A percentile compares a stretch with the other conserved stretches of the same genome.
These are phyloP conservation scores for Rhodotorula diobovata DNA, from an alignment of 768 basidiomycete species.

Conservation along the genomic window DNA sequence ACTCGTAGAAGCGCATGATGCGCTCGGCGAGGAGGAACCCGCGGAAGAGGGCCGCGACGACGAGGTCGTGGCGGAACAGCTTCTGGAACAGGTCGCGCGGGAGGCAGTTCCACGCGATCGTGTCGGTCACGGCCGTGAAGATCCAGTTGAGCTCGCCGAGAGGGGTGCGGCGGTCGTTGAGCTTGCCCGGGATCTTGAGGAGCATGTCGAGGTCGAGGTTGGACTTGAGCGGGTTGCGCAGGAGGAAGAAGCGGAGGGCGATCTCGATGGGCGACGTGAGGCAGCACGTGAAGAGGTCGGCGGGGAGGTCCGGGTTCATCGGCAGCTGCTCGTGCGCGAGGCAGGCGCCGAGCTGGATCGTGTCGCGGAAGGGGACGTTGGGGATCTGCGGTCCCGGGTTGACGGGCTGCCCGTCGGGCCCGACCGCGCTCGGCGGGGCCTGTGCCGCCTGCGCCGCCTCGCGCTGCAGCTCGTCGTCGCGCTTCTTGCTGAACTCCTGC, in stretches of 20 bases:
- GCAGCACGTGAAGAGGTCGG: conserved; percentile 95
- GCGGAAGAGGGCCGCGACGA: conserved; percentile 92
- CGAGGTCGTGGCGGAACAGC: conserved; percentile 86
- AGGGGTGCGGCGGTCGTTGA: conserved; percentile 92
- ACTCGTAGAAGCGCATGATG: conserved; percentile 96
- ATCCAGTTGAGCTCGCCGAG: conserved; percentile 99
- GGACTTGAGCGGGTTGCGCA: conserved; percentile 81
- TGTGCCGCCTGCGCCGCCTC: conserved; percentile 50
- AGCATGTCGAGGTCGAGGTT: conserved; percentile 83
- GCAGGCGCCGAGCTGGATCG: conserved; percentile 92
- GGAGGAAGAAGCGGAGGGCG: conserved; percentile 79
- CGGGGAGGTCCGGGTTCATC: conserved; percentile 91
- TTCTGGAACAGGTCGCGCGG: conserved; percentile 88
- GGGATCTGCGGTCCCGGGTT: conserved; percentile 40
- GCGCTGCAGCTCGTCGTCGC: conserved; percentile 47
- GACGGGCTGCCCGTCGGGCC: conserved; percentile 22
- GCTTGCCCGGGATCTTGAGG: conserved; percentile 88
- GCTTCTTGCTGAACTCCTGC: conserved; percentile 53
- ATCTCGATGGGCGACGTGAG: conserved; percentile 98
- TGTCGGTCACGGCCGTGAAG: conserved; percentile 97
- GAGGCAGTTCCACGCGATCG: conserved; percentile 98
- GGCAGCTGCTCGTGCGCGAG: conserved; percentile 84
- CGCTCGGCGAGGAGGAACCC: conserved; percentile 96
- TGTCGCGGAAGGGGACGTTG: conserved; percentile 65
- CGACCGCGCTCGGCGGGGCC: conserved; percentile 44